Percentiles rank a stretch among this genome's conserved stretches.
Evolutionary conservation across 2,329 filamentous ascomycete genomes (phyloP).

Genomic region (Aaosphaeria pasadenensis): DNA sequence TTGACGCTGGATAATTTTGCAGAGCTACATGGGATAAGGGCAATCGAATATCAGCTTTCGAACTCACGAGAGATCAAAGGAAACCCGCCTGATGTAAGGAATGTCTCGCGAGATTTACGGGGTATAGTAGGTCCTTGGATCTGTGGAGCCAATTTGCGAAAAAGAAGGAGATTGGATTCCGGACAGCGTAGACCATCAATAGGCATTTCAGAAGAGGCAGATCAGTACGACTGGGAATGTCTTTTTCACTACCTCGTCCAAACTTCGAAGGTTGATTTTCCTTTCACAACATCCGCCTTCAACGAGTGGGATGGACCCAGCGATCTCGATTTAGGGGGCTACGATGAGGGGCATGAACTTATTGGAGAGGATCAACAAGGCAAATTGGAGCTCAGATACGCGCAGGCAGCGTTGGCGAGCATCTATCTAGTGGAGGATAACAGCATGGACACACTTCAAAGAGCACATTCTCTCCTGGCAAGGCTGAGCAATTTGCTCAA

Average conservation of each 20-base stretch:
- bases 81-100: conserved; percentile 18
- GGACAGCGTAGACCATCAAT: conserved; percentile 26
- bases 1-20: conserved; percentile 64
- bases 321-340: conserved; percentile 66
- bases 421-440: conserved; percentile 65
- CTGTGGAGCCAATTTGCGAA: conserved; percentile 62
- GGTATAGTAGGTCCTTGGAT: conserved; percentile 73
- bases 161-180: conserved; percentile 43
- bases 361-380: conserved; percentile 60
- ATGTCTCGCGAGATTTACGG: conserved; percentile 62
- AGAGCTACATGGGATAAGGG: conserved; percentile 56
- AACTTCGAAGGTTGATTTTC: conserved; percentile 60
- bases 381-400: conserved; percentile 63
- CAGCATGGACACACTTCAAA: conserved; percentile 56
- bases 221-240: conserved; percentile 61
- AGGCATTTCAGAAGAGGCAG: conserved; percentile 25
- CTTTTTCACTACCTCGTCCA: conserved; percentile 65
- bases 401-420: conserved; percentile 64
- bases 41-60: conserved; percentile 58
- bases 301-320: conserved; percentile 71
- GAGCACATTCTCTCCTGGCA: conserved; percentile 58
- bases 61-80: conserved; percentile 14
- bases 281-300: conserved; percentile 60
- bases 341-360: conserved; percentile 50
- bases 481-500: conserved; percentile 61